phyloP scores from a whole-genome alignment of 805 yeast genomes.

The Wickerhamiella hasegawae region DNA sequence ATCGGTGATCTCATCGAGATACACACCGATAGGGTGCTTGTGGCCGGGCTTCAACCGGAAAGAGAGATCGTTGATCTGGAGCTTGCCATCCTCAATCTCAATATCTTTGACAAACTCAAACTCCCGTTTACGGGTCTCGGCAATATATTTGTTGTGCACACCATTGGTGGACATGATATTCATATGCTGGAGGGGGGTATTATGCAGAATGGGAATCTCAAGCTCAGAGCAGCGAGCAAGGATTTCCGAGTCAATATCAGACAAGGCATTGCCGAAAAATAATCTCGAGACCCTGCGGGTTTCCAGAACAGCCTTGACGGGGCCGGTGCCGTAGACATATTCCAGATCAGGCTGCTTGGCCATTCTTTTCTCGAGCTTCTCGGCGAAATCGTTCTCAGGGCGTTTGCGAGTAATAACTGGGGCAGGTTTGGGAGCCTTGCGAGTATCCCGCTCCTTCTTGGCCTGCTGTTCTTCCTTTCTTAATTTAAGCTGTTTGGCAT shows the following conservation, averaged over 20 bases:
- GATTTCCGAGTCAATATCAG: slow-evolving; percentile 27
- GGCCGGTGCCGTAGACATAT: slow-evolving; percentile 58
- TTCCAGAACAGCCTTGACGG: slow-evolving; percentile 62
- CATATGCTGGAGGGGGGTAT: slow-evolving; percentile 34
- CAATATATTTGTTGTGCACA: slow-evolving; percentile 67
- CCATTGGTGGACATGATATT: slow-evolving; percentile 47
- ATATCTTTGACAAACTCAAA: background rate
- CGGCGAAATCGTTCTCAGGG: slow-evolving; percentile 9
- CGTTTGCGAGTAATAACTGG: background rate
- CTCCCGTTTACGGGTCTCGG: slow-evolving; percentile 27
- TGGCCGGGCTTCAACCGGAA: no score
- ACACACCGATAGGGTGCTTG: slow-evolving; percentile 63
- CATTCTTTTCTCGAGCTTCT: slow-evolving; percentile 2
- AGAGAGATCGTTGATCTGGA: background rate
- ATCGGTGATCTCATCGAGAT: slow-evolving; percentile 65
- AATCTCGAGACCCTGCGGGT: slow-evolving; percentile 32
- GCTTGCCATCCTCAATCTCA: background rate
- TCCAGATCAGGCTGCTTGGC: slow-evolving; percentile 35
- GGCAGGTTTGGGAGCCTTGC: background rate
- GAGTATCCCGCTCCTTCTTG: slow-evolving; percentile 5
- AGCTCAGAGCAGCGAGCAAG: slow-evolving; percentile 30
- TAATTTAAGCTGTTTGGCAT: slow-evolving; percentile 30
- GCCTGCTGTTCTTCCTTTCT: slow-evolving; percentile 11
- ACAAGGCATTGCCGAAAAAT: slow-evolving; percentile 29
- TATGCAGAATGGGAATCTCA: slow-evolving; percentile 25